These are phyloP conservation scores for Polymyxa betae DNA, from an alignment of 208 protist genomes.

Conservation along the genomic window DNA sequence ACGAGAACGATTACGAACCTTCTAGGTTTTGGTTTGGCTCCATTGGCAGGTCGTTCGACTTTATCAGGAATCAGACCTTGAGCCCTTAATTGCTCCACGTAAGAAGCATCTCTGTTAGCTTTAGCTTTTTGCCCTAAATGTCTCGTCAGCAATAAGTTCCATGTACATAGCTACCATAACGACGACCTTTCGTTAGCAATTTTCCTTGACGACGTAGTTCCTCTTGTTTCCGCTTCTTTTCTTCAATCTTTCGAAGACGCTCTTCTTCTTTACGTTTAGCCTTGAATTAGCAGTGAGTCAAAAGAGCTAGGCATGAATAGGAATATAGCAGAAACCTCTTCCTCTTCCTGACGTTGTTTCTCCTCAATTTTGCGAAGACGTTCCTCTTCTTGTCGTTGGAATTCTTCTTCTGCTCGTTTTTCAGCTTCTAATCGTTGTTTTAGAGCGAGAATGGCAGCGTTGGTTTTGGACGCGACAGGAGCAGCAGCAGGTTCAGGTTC, in stretches of 20 bases:
- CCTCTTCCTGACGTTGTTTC: constrained; percentile 51
- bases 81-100: constrained; percentile 15
- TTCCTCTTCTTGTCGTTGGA: constrained; percentile 48
- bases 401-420: constrained; percentile 68
- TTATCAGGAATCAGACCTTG: not conserved
- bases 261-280: constrained; percentile 20
- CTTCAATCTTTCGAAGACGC: not conserved
- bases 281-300: constrained; percentile 38
- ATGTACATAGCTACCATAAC: not conserved
- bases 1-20: not conserved
- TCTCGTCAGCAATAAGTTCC: not conserved
- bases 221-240: constrained; percentile 49
- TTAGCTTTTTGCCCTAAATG: constrained; percentile 44
- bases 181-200: constrained; percentile 49
- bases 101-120: not conserved
- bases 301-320: not conserved
- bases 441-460: constrained; percentile 77
- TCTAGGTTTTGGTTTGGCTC: not conserved
- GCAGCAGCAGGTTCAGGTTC: not conserved
- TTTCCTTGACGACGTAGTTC: constrained; percentile 34
- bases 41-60: not conserved
- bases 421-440: constrained; percentile 74
- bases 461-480: not conserved
- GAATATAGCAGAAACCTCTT: not conserved
- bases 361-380: constrained; percentile 32